A percentile compares a stretch with the other conserved stretches of the same genome.
These are phyloP conservation scores for Gentiana straminea DNA, from an alignment of 257 asterid genomes.

Conservation along the genomic window DNA sequence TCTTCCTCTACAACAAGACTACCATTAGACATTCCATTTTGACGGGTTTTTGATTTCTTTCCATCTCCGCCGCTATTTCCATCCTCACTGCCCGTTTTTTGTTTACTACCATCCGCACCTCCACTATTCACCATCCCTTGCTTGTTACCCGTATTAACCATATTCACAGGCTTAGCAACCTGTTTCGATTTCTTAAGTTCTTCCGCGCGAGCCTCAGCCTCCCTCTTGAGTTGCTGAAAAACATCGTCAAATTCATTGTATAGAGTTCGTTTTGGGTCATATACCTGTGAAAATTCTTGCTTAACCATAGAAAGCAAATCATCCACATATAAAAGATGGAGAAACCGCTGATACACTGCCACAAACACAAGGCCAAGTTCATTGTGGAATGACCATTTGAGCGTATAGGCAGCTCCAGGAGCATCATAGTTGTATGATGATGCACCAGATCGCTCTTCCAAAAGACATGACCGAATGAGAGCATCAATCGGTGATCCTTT, in stretches of 20 bases:
- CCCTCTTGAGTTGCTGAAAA: conserved; percentile 85
- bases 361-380: conserved; percentile 94
- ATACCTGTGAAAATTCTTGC: conserved; percentile 57
- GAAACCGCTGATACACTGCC: conserved; percentile 86
- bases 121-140: conserved; percentile 63
- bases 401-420: conserved; percentile 85
- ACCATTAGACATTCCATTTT: conserved; percentile 41
- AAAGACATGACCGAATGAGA: conserved; percentile 83
- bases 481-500: conserved; percentile 90
- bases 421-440: conserved; percentile 80
- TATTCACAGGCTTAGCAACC: conserved; percentile 36
- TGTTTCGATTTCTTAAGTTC: conserved; percentile 78
- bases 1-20: conserved; percentile 31
- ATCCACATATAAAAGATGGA: conserved; percentile 88
- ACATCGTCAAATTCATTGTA: conserved; percentile 63
- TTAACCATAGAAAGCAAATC: conserved; percentile 87
- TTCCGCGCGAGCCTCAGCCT: conserved; percentile 90
- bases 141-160: conserved; percentile 46
- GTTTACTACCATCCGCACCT: conserved; percentile 45
- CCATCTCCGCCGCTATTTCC: conserved; percentile 52
- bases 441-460: conserved; percentile 95
- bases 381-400: conserved; percentile 94
- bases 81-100: conserved; percentile 68
- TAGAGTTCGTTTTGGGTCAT: conserved; percentile 61
- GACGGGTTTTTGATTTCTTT: conserved; percentile 28